phyloP scores from a whole-genome alignment of 768 basidiomycete genomes.

The Xerocomus potaroensis region DNA sequence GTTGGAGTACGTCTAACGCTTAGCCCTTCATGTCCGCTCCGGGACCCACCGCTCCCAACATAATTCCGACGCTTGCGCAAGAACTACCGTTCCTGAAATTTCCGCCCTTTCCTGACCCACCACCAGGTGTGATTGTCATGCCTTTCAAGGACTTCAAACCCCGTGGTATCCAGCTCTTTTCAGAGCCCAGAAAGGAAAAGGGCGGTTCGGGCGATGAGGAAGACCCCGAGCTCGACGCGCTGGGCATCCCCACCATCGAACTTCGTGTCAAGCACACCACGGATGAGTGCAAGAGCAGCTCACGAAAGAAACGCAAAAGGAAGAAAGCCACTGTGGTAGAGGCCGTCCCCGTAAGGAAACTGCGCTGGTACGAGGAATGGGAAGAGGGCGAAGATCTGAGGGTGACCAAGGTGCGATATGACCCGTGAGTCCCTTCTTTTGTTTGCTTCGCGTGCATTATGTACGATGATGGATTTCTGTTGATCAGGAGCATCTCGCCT shows the following conservation, averaged over 20 bases:
- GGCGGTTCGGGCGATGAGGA: constrained; percentile 32
- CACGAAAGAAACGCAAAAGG: constrained; percentile 48
- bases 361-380: constrained; percentile 72
- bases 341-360: constrained; percentile 20
- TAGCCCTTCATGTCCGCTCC: constrained; percentile 16
- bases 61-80: background rate
- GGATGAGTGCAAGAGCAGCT: constrained; percentile 54
- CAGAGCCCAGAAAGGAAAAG: constrained; percentile 31
- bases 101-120: constrained; percentile 47
- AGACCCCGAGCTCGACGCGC: constrained; percentile 59
- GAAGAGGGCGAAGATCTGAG: constrained; percentile 53
- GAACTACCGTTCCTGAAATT: constrained; percentile 31
- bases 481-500: constrained; percentile 38
- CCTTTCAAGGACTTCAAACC: constrained; percentile 57
- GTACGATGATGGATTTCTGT: background rate
- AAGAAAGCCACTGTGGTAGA: constrained; percentile 23
- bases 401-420: constrained; percentile 37
- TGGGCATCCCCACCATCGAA: constrained; percentile 62
- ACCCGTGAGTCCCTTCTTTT: constrained; percentile 41
- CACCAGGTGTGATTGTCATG: constrained; percentile 44
- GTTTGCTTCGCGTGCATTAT: background rate
- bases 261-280: constrained; percentile 49
- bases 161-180: constrained; percentile 50
- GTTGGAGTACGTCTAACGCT: constrained; percentile 4
- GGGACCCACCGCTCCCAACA: constrained; percentile 17